Evolutionary conservation across 495 filamentous ascomycete genomes (phyloP), one percentile per base, ranked within the genome.

Genomic region (Neurospora sp.): DNA sequence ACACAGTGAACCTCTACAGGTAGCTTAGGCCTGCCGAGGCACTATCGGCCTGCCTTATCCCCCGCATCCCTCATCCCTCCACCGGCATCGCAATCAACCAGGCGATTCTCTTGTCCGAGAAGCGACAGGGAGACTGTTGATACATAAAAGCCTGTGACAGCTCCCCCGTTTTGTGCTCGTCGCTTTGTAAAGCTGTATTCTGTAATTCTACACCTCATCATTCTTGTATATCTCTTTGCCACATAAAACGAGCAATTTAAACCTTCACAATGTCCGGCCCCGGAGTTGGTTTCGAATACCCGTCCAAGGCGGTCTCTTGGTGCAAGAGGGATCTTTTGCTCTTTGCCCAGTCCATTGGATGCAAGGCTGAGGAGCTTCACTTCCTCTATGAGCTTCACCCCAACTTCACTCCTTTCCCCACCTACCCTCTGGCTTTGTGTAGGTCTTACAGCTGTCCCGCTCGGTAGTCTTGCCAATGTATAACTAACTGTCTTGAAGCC

Each of bases 331-430:
- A 97, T 85, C 87, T 89, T 35, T 85, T 97, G 75, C 88, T 97
- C 38, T 97, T 97, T 79, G 93, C 94, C 42, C 91, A 93, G 81
- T 93, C 90, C 82, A 94, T 97, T 78, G 94, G 94, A 20, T 88
- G 87, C 79, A 94, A 89, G 69, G 85, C 86, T n/a, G 89, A 97
- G 72, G 94, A 97, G 84, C 86, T 97, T 75, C 93, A 96, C 76
- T 97, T 96, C 79, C 89, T 96, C 81, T 97, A 93, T 73, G 93
- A 95, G 81, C 87, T 94, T 39, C 91, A 96, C 78, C 92, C 93
- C 59, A 85, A 89, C 74, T 96, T 97, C 81, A 76, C 90, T 44
- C 91, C 92, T 78, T 97, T 97, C 82, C 94, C 94, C 6, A 96
- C 93, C 70, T 97, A 96, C 79, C 88, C 93, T 35, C 85, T 94